Conservation (phyloP, 2,329 filamentous ascomycete species). For the Epichloe amarillans region DNA sequence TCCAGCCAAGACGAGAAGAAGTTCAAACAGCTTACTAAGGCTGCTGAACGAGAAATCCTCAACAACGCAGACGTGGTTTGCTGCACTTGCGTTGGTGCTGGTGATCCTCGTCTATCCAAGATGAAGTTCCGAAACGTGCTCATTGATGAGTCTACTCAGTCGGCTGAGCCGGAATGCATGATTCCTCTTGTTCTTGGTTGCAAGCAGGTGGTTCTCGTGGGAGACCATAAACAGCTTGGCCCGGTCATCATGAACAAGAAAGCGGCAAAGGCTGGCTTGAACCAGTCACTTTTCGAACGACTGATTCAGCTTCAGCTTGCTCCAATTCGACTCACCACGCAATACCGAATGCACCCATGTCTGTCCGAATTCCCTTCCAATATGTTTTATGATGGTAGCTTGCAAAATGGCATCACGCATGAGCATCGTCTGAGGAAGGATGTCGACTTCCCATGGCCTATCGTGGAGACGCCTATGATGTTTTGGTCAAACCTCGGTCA, state of each 20-base stretch:
- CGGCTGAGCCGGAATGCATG: slow-evolving; percentile 97
- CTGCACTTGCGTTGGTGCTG: slow-evolving; percentile 95
- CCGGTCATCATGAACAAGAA: slow-evolving; percentile 99
- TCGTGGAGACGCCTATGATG: slow-evolving; percentile 94
- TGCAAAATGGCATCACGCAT: slow-evolving; percentile 92
- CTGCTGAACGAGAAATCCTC: slow-evolving; percentile 88
- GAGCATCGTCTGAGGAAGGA: slow-evolving; percentile 79
- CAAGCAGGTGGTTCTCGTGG: slow-evolving; percentile 97
- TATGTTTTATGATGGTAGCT: slow-evolving; percentile 97
- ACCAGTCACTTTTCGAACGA: slow-evolving; percentile 97
- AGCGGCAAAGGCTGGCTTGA: slow-evolving; percentile 90
- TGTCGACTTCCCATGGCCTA: slow-evolving; percentile 96
- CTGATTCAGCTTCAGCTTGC: slow-evolving; percentile 82
- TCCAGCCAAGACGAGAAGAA: slow-evolving; percentile 97
- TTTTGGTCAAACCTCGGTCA: slow-evolving; percentile 98
- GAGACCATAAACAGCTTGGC: slow-evolving; percentile 94
- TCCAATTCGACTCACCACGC: slow-evolving; percentile 87
- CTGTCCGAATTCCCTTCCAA: slow-evolving; percentile 96
- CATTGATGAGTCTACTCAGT: slow-evolving; percentile 97
- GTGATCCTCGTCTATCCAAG: slow-evolving; percentile 87
- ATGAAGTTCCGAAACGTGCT: slow-evolving; percentile 97
- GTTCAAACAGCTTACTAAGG: slow-evolving; percentile 87
- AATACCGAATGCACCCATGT: slow-evolving; percentile 98
- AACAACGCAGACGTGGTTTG: slow-evolving; percentile 95
- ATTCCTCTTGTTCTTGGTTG: slow-evolving; percentile 93